Evolutionary conservation across 2,329 filamentous ascomycete species (phyloP).

Genomic region (Sphaerostilbella broomeana): DNA sequence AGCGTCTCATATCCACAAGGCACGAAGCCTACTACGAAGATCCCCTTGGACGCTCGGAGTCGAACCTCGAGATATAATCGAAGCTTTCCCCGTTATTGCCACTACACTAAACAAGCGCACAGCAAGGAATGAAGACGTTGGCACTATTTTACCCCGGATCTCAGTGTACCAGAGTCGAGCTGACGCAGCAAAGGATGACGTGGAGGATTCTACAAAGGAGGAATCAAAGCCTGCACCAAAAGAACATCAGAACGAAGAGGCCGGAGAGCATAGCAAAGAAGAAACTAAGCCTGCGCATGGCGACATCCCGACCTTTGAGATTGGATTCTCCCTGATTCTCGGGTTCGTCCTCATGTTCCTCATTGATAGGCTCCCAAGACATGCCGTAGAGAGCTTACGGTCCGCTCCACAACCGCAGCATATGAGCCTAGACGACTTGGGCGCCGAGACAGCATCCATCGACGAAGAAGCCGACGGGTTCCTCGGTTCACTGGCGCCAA

Average conservation of each 20-base stretch:
- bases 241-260: conserved; percentile 12
- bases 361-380: conserved; percentile 76
- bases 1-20: conserved; percentile 31
- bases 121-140: not conserved
- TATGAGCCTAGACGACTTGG: conserved; percentile 81
- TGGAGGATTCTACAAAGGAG: conserved; percentile 8
- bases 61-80: conserved; percentile 20
- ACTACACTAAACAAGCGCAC: conserved; percentile 2
- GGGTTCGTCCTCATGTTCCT: conserved; percentile 97
- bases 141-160: conserved; percentile 3
- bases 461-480: conserved; percentile 55
- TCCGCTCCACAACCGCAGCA: conserved; percentile 65
- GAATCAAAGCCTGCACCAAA: conserved; percentile 4
- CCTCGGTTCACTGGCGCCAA: conserved; percentile 50
- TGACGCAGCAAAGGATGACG: not conserved
- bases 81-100: conserved; percentile 18
- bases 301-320: conserved; percentile 62
- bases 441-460: conserved; percentile 41
- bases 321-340: conserved; percentile 77
- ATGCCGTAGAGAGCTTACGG: conserved; percentile 60
- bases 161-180: conserved; percentile 1
- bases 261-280: conserved; percentile 27
- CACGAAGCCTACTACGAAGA: conserved; percentile 27
- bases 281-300: conserved; percentile 20
- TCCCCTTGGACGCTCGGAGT: conserved; percentile 25